Percentiles rank a stretch among this genome's conserved stretches.
phyloP scores from a whole-genome alignment of 2,329 filamentous ascomycete genomes.

The Bipolaris gigantea region DNA sequence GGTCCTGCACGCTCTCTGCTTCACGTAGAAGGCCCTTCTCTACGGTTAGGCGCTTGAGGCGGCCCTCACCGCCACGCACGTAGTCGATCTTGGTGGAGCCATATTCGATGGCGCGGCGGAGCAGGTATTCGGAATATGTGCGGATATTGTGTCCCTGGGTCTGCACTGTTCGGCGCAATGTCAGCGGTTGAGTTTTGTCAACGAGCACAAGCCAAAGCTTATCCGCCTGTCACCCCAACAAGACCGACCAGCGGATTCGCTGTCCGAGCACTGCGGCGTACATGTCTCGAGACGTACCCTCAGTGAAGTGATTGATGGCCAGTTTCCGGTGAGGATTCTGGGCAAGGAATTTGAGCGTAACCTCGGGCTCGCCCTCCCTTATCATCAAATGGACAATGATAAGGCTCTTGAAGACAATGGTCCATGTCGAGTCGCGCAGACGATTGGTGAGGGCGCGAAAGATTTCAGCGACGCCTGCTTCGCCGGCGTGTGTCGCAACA shows the following conservation, averaged over 20 bases:
- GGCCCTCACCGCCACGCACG: conserved; percentile 78
- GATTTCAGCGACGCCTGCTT: conserved; percentile 92
- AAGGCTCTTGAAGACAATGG: conserved; percentile 96
- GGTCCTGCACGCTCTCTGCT: conserved; percentile 85
- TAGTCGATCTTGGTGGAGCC: conserved; percentile 86
- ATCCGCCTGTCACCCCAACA: neutral
- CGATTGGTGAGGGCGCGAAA: conserved; percentile 89
- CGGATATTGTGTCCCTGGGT: conserved; percentile 93
- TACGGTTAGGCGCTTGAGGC: conserved; percentile 81
- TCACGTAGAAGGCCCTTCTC: conserved; percentile 92
- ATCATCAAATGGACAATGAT: conserved; percentile 98
- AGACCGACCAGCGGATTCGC: neutral
- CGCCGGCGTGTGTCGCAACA: conserved; percentile 89
- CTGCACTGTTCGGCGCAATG: conserved; percentile 68
- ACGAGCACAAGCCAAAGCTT: neutral
- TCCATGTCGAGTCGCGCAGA: conserved; percentile 96
- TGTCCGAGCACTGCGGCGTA: neutral
- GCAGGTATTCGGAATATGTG: conserved; percentile 85
- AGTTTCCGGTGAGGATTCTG: conserved; percentile 76
- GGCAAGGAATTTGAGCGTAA: conserved; percentile 81
- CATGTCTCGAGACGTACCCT: conserved; percentile 63
- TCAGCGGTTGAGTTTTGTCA: conserved; percentile 39
- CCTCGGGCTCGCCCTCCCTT: conserved; percentile 86
- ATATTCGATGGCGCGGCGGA: conserved; percentile 79
- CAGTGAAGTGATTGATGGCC: conserved; percentile 86